phyloP scores from a whole-genome alignment of 305 asterid species.

The Fraxinus floribunda region DNA sequence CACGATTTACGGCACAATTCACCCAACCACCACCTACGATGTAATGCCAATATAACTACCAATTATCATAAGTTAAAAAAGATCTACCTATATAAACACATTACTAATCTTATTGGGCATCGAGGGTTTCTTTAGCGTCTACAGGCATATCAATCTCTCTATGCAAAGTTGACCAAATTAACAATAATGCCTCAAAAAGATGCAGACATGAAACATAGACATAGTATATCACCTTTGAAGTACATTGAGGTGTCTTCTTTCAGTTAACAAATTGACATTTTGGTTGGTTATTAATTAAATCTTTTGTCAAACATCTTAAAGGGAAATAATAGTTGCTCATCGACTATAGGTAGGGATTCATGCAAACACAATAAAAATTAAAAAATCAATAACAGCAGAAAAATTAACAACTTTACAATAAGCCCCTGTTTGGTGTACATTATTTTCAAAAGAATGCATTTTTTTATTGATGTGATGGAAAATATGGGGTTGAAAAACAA shows the following conservation, averaged over 20 bases:
- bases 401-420: neutral
- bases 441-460: no score
- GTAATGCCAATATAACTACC: neutral
- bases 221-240: neutral
- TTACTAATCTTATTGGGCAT: neutral
- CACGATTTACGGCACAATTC: neutral
- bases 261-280: neutral
- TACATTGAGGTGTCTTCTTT: neutral
- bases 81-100: neutral
- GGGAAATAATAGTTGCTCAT: neutral
- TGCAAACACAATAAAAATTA: neutral
- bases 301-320: neutral
- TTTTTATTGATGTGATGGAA: no score
- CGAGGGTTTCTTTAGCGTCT: neutral
- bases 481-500: no score
- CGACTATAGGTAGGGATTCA: neutral
- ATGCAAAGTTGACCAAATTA: neutral
- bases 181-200: neutral
- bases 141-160: conserved; percentile 1
- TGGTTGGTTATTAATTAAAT: neutral
- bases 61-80: neutral
- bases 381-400: neutral
- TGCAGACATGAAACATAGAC: neutral
- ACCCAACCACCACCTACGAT: neutral
- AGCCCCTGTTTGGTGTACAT: no score